Conservation (phyloP, 179 eudicot genomes). For the Silene noctiflora region DNA sequence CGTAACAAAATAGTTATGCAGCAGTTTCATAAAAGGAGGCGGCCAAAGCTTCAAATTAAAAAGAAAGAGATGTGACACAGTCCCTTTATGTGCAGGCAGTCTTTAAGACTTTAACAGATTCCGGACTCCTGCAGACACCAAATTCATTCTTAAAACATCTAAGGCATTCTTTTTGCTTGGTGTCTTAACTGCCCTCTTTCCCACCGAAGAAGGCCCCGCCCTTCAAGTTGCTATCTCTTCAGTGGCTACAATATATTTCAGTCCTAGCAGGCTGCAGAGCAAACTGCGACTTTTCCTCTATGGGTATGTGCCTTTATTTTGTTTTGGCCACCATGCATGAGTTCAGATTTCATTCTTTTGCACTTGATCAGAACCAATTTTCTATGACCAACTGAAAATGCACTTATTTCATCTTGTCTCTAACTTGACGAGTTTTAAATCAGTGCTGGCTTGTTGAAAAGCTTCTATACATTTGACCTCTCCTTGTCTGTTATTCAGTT, state of each 20-base stretch:
- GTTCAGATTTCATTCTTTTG: not conserved
- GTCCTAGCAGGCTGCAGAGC: constrained; percentile 26
- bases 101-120: constrained; percentile 62
- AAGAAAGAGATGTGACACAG: constrained; percentile 70
- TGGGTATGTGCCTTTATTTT: constrained; percentile 70
- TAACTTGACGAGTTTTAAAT: too few species aligned
- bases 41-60: constrained; percentile 74
- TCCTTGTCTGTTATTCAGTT: not conserved
- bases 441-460: too few species aligned
- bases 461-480: too few species aligned
- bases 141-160: constrained; percentile 58
- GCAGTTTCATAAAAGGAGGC: constrained; percentile 69
- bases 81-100: constrained; percentile 66
- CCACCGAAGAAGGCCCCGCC: constrained; percentile 93
- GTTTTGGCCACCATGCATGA: not conserved
- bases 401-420: not conserved
- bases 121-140: constrained; percentile 61
- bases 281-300: constrained; percentile 62
- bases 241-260: constrained; percentile 57
- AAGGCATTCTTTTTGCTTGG: constrained; percentile 53
- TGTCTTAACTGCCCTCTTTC: constrained; percentile 68
- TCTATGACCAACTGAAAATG: not conserved
- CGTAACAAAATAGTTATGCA: constrained; percentile 92
- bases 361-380: not conserved
- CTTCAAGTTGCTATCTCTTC: constrained; percentile 86